Percentiles rank a stretch among this genome's conserved stretches.
phyloP scores from a whole-genome alignment of 2,329 filamentous ascomycete genomes.

The Incumbomyces delicatus region DNA sequence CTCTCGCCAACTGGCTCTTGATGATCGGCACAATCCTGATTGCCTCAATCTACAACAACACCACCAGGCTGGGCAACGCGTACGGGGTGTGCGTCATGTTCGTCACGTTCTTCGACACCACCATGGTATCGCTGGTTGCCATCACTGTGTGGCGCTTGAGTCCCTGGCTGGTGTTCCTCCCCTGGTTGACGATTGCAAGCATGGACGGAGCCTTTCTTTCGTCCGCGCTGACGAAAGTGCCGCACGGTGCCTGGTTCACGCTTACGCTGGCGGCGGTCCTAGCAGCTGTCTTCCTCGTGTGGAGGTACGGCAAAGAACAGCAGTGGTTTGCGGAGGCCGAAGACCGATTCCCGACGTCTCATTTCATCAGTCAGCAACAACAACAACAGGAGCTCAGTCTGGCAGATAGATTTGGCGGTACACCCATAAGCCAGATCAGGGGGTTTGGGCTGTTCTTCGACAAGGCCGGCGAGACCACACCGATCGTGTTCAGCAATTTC shows the following conservation, averaged over 20 bases:
- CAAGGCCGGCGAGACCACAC: constrained; percentile 56
- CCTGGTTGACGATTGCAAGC: constrained; percentile 54
- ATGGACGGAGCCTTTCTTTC: constrained; percentile 63
- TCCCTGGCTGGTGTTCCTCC: constrained; percentile 48
- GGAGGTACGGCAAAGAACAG: constrained; percentile 69
- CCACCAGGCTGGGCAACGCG: constrained; percentile 59
- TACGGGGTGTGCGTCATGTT: constrained; percentile 74
- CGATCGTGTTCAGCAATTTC: constrained; percentile 62
- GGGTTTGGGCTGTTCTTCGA: constrained; percentile 69
- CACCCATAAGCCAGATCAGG: constrained; percentile 38
- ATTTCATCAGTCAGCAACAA: constrained; percentile 13
- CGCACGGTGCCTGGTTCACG: constrained; percentile 70
- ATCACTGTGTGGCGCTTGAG: constrained; percentile 59
- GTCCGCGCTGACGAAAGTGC: constrained; percentile 61
- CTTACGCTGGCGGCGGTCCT: constrained; percentile 55
- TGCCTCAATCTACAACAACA: constrained; percentile 62
- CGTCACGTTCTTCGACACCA: constrained; percentile 69
- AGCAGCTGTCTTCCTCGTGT: constrained; percentile 58
- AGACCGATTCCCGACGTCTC: constrained; percentile 47
- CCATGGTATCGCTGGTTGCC: constrained; percentile 61
- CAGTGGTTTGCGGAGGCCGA: constrained; percentile 63
- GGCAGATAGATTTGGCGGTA: constrained; percentile 30
- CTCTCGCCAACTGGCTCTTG: constrained; percentile 65
- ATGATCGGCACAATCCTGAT: constrained; percentile 68
- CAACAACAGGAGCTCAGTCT: constrained; percentile 24